Percentiles rank a stretch among this genome's conserved stretches.
These are phyloP conservation scores for Pelagophyceae sp. DNA, from an alignment of 352 stramenopile genomes.

Conservation along the genomic window DNA sequence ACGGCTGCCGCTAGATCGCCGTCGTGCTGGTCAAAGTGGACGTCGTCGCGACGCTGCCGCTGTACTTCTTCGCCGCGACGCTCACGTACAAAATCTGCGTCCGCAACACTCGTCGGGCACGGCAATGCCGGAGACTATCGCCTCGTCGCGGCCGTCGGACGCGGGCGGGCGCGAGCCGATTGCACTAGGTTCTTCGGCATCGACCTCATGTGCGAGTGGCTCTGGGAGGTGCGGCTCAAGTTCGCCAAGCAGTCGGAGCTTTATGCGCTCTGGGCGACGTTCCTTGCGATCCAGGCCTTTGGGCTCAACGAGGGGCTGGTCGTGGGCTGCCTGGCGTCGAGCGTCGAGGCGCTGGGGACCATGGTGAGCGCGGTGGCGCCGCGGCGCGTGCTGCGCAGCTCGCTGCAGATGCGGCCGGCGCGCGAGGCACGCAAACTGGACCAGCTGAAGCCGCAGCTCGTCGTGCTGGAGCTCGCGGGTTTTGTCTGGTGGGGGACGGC, in stretches of 20 bases:
- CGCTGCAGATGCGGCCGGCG: background rate
- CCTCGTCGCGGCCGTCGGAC: no score
- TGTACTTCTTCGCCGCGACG: constrained; percentile 62
- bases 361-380: constrained; percentile 38
- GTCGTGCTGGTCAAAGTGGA: constrained; percentile 47
- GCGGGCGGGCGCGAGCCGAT: no score
- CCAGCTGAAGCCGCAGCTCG: background rate
- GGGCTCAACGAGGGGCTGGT: constrained; percentile 51
- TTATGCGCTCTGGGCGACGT: constrained; percentile 47
- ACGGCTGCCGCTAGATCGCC: no score
- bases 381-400: constrained; percentile 26
- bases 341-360: constrained; percentile 49
- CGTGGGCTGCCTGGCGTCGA: constrained; percentile 43
- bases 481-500: constrained; percentile 16
- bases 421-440: background rate
- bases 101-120: no score
- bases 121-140: no score
- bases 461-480: constrained; percentile 3
- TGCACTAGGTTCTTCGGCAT: constrained; percentile 70
- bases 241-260: constrained; percentile 40
- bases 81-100: no score
- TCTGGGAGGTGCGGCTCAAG: constrained; percentile 32
- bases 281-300: constrained; percentile 50
- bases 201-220: constrained; percentile 60
- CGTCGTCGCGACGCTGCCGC: constrained; percentile 36